Conservation (phyloP, 2,329 filamentous ascomycete species). For the Aspergillus sp. region DNA sequence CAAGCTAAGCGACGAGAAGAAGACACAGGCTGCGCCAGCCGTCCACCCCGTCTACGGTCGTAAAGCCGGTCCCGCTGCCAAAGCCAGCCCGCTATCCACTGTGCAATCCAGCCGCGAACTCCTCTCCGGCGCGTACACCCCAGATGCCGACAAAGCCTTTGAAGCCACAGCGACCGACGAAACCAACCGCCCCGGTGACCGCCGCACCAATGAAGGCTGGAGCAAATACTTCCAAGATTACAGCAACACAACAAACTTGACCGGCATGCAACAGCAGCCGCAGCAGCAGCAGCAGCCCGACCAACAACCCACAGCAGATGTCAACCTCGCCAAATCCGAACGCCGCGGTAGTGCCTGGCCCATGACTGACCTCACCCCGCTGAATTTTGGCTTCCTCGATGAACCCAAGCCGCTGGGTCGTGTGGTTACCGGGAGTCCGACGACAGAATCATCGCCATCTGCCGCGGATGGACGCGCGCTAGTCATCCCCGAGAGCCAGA, state of each 20-base stretch:
- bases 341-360: slow-evolving; percentile 36
- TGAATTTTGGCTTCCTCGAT: slow-evolving; percentile 31
- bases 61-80: slow-evolving; percentile 5
- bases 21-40: slow-evolving; percentile 20
- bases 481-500: slow-evolving; percentile 32
- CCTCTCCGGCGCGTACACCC: slow-evolving; percentile 13
- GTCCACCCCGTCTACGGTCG: slow-evolving; percentile 12
- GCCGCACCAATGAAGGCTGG: slow-evolving; percentile 42
- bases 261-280: slow-evolving; percentile 18
- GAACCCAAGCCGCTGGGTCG: slow-evolving; percentile 32
- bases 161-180: slow-evolving; percentile 8
- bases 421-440: slow-evolving; percentile 37
- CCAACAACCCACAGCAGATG: slow-evolving; percentile 12
- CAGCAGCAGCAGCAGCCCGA: slow-evolving; percentile 2
- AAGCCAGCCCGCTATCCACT: slow-evolving; percentile 22
- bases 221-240: slow-evolving; percentile 41
- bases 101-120: slow-evolving; percentile 22
- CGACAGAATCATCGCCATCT: slow-evolving; percentile 27
- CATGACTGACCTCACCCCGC: slow-evolving; percentile 25
- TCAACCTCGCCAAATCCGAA: slow-evolving; percentile 26
- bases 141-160: slow-evolving; percentile 13
- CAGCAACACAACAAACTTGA: slow-evolving; percentile 16
- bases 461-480: slow-evolving; percentile 22
- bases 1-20: slow-evolving; percentile 22
- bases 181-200: slow-evolving; percentile 24